These are phyloP conservation scores for Mucor velutinosus DNA, from an alignment of 371 early-diverging fungal species.

Conservation along the genomic window DNA sequence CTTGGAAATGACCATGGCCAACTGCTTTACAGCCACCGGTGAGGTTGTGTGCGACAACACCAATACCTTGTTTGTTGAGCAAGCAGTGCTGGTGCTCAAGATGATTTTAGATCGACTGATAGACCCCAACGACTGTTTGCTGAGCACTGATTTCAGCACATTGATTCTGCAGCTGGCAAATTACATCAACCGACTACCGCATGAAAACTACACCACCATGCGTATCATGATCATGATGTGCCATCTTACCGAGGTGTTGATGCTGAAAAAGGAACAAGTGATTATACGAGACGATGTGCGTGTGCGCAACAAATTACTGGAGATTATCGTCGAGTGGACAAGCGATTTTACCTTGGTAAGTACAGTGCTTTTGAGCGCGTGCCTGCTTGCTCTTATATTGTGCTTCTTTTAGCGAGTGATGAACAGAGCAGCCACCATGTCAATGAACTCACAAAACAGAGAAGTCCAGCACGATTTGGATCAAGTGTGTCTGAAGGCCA, in stretches of 20 bases:
- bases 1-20: conserved; percentile 63
- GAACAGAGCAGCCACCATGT: neutral
- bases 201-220: conserved; percentile 55
- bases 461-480: conserved; percentile 81
- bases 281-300: conserved; percentile 81
- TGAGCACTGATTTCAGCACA: conserved; percentile 78
- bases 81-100: conserved; percentile 81
- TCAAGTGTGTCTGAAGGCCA: conserved; percentile 78
- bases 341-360: conserved; percentile 66
- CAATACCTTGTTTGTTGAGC: conserved; percentile 84
- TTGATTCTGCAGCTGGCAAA: conserved; percentile 71
- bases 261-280: conserved; percentile 77
- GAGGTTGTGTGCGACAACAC: conserved; percentile 70
- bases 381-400: too few relatives aligned
- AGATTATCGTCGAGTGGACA: conserved; percentile 83
- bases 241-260: conserved; percentile 77
- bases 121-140: conserved; percentile 63
- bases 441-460: conserved; percentile 29
- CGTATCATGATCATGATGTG: conserved; percentile 84
- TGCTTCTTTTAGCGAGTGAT: conserved; percentile 12
- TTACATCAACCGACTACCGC: conserved; percentile 74
- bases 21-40: conserved; percentile 70
- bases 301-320: conserved; percentile 78
- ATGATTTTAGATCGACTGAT: conserved; percentile 77
- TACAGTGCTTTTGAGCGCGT: too few relatives aligned